Evolutionary conservation across 345 rosid genomes (phyloP).

Genomic region (Moricandia arvensis): DNA sequence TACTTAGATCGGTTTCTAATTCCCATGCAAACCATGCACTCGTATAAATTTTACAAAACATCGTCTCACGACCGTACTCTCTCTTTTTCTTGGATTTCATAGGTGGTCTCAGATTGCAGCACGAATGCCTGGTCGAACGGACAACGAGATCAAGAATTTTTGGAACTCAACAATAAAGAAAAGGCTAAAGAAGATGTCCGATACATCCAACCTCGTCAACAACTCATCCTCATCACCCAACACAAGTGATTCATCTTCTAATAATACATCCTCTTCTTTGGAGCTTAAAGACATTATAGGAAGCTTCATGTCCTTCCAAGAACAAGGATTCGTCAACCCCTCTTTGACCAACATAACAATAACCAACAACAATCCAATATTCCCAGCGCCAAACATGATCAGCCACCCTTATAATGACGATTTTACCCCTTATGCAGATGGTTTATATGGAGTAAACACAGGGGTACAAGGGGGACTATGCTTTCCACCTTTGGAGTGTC

Average conservation of each 20-base stretch:
- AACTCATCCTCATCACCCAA: conserved; percentile 55
- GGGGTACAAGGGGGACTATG: conserved; percentile 46
- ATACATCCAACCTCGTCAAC: conserved; percentile 24
- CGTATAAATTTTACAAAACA: not conserved
- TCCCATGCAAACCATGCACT: conserved; percentile 37
- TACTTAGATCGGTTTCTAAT: not conserved
- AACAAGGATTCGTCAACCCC: conserved; percentile 48
- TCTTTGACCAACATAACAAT: conserved; percentile 44
- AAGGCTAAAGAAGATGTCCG: conserved; percentile 66
- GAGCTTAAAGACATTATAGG: conserved; percentile 49
- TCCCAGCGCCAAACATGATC: conserved; percentile 20
- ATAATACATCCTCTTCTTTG: conserved; percentile 54
- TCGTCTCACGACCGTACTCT: not conserved
- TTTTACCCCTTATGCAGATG: conserved; percentile 32
- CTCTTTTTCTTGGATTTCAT: not conserved
- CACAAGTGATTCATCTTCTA: conserved; percentile 34
- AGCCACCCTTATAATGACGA: conserved; percentile 1
- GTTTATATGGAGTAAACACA: conserved; percentile 37
- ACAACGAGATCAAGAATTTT: conserved; percentile 94
- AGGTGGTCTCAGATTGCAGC: conserved; percentile 99
- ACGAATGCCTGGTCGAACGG: conserved; percentile 90
- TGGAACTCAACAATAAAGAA: conserved; percentile 98
- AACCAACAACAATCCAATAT: conserved; percentile 19
- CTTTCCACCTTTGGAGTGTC: conserved; percentile 54
- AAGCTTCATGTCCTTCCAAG: conserved; percentile 52